phyloP scores from a whole-genome alignment of 2,329 filamentous ascomycete species.

The Cladophialophora yegresii region DNA sequence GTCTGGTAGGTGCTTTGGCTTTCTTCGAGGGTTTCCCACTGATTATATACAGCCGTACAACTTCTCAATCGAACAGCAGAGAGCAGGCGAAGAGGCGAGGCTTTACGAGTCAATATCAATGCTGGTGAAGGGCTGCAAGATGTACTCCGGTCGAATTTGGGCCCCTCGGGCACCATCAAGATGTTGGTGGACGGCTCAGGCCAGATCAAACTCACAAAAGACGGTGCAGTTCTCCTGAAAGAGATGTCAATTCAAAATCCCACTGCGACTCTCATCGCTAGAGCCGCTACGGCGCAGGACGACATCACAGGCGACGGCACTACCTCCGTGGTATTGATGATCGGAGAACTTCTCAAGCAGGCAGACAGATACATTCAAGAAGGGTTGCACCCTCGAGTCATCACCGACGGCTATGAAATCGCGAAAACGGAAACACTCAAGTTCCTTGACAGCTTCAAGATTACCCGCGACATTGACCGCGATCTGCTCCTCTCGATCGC shows the following conservation, averaged over 20 bases:
- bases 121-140: constrained; percentile 90
- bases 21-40: not conserved
- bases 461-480: constrained; percentile 82
- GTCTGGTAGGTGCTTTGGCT: constrained; percentile 22
- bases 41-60: constrained; percentile 73
- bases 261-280: constrained; percentile 79
- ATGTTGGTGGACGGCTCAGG: constrained; percentile 78
- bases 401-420: constrained; percentile 96
- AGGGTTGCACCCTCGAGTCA: constrained; percentile 92
- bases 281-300: constrained; percentile 93
- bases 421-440: constrained; percentile 91
- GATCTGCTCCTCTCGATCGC: constrained; percentile 93
- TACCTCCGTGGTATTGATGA: constrained; percentile 90
- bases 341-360: constrained; percentile 97
- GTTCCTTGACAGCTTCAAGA: constrained; percentile 95
- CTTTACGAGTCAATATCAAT: constrained; percentile 92
- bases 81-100: constrained; percentile 95
- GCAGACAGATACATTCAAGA: constrained; percentile 94
- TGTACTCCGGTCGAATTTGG: constrained; percentile 95
- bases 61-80: constrained; percentile 98
- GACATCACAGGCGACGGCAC: constrained; percentile 98
- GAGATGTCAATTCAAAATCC: constrained; percentile 65
- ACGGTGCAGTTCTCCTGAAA: constrained; percentile 81
- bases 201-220: constrained; percentile 98
- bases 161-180: constrained; percentile 91